Percentiles rank a stretch among this genome's conserved stretches.
These are phyloP conservation scores for Allomyces arbusculus DNA, from an alignment of 192 early-diverging fungal species.

Conservation along the genomic window DNA sequence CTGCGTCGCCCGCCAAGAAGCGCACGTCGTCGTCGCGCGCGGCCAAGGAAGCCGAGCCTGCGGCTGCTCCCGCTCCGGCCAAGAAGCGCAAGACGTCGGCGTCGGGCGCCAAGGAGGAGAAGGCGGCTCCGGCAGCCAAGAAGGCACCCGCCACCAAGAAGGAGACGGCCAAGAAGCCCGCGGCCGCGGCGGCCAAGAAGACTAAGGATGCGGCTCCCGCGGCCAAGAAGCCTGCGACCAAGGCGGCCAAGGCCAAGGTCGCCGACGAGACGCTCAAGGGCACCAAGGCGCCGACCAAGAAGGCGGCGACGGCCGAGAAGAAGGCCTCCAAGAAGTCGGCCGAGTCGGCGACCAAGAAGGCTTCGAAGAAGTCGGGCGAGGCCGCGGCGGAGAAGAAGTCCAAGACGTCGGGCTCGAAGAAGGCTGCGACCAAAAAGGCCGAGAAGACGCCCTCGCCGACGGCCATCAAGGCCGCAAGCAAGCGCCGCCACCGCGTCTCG, in stretches of 20 bases:
- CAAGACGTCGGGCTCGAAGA: background rate
- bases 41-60: slow-evolving; percentile 1
- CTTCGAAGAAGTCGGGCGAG: background rate
- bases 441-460: slow-evolving; percentile 1
- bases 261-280: background rate
- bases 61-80: slow-evolving; percentile 1
- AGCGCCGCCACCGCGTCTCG: too few relatives aligned
- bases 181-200: slow-evolving; percentile 1
- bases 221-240: background rate
- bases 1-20: background rate
- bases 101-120: background rate
- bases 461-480: too few relatives aligned
- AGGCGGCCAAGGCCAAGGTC: background rate
- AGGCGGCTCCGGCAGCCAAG: background rate
- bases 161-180: slow-evolving; percentile 2
- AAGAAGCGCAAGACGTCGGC: slow-evolving; percentile 4
- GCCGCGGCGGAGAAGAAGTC: background rate
- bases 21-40: background rate
- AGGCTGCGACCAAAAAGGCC: background rate
- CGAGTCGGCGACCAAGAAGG: background rate
- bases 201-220: too few relatives aligned
- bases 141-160: background rate
- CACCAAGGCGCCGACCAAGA: background rate
- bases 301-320: background rate
- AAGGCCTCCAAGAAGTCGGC: background rate